Conservation (phyloP, 768 basidiomycete genomes). For the Arthromyces matolae region DNA sequence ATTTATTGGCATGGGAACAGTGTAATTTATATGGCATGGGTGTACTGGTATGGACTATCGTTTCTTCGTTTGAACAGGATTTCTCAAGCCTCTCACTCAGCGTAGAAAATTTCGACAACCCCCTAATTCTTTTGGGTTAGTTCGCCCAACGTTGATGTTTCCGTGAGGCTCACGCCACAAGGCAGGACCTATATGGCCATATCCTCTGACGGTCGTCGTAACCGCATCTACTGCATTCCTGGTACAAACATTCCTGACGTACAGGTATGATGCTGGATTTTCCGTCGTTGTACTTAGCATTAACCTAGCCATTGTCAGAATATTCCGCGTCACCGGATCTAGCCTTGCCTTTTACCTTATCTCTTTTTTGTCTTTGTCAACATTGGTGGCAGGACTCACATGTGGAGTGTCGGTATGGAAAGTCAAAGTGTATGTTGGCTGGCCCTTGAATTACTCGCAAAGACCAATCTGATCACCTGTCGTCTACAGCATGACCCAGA, state of each 20-base stretch:
- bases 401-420: slow-evolving; percentile 5
- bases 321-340: slow-evolving; percentile 9
- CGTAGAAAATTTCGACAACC: slow-evolving; percentile 19
- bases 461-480: background rate
- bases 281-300: too few species aligned
- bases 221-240: slow-evolving; percentile 16
- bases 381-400: slow-evolving; percentile 3
- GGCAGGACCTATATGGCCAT: slow-evolving; percentile 11
- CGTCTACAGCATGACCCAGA: background rate
- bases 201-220: slow-evolving; percentile 12
- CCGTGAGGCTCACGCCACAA: background rate
- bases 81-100: slow-evolving; percentile 4
- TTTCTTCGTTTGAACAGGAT: background rate
- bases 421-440: slow-evolving; percentile 3
- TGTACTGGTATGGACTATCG: slow-evolving; percentile 4
- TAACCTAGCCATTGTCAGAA: slow-evolving; percentile 4
- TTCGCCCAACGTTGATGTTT: background rate
- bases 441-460: too few species aligned
- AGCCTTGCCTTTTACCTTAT: background rate
- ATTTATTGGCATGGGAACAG: slow-evolving; percentile 2
- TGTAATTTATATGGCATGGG: slow-evolving; percentile 16
- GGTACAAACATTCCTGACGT: slow-evolving; percentile 16
- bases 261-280: slow-evolving; percentile 15
- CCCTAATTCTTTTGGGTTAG: slow-evolving; percentile 15
- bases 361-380: background rate